These are phyloP conservation scores for Hypoxylon sp. DNA, from an alignment of 2,329 filamentous ascomycete genomes.

Conservation along the genomic window DNA sequence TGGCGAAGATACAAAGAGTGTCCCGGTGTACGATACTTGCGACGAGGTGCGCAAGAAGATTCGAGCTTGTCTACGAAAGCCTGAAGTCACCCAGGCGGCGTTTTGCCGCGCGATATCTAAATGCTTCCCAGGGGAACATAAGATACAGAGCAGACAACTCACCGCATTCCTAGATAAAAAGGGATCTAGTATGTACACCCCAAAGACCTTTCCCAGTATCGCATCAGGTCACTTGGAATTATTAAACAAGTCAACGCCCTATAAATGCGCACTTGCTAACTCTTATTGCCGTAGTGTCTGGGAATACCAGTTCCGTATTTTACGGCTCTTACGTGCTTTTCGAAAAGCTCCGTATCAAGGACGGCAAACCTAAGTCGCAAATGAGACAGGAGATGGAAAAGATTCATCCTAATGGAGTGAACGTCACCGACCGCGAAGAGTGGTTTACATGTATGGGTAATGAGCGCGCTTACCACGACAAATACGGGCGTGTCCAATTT, in stretches of 20 bases:
- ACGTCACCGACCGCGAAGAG: constrained; percentile 19
- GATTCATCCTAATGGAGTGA: constrained; percentile 43
- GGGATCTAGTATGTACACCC: too few species aligned
- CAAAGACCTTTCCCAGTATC: too few species aligned
- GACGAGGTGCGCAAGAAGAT: constrained; percentile 67
- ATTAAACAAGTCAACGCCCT: too few species aligned
- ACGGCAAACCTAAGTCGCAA: constrained; percentile 60
- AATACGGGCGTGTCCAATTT: constrained; percentile 29
- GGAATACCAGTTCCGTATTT: constrained; percentile 59
- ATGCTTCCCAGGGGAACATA: constrained; percentile 49
- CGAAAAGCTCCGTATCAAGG: constrained; percentile 63
- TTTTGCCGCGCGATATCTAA: constrained; percentile 60
- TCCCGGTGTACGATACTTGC: constrained; percentile 65
- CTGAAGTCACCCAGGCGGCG: constrained; percentile 58
- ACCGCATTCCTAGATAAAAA: constrained; percentile 60
- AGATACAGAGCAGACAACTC: constrained; percentile 55
- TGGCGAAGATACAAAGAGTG: constrained; percentile 56
- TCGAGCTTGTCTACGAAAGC: constrained; percentile 55
- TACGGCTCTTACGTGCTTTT: constrained; percentile 67
- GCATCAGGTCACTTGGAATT: too few species aligned
- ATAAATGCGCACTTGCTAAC: too few species aligned
- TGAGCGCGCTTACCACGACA: constrained; percentile 24
- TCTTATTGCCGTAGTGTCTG: too few species aligned
- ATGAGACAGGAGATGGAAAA: constrained; percentile 62
- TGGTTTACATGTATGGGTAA: constrained; percentile 13